These are phyloP conservation scores for Trichoderma sp. DNA, from an alignment of 2,329 filamentous ascomycete genomes.

Conservation along the genomic window DNA sequence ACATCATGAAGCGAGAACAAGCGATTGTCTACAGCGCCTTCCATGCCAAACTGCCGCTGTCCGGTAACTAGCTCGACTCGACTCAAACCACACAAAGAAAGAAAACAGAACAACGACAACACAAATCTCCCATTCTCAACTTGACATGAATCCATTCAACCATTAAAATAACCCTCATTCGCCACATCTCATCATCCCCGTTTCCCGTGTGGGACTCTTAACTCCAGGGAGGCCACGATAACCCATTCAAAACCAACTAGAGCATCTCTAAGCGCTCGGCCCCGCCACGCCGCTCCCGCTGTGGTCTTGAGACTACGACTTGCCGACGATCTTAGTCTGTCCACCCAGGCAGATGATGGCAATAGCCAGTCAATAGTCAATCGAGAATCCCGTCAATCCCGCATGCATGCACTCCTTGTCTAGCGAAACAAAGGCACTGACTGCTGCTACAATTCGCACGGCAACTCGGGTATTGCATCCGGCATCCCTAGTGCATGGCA, in stretches of 20 bases:
- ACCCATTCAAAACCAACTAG: not conserved
- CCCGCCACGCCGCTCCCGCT: conserved; percentile 5
- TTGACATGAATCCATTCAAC: not conserved
- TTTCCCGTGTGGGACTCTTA: not conserved
- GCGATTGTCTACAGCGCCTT: not conserved
- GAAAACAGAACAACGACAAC: not conserved
- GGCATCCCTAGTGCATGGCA: not conserved
- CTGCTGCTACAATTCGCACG: not conserved
- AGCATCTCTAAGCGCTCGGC: not conserved
- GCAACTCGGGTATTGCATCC: not conserved
- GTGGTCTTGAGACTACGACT: not conserved
- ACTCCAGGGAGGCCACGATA: not conserved
- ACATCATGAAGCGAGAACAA: not conserved
- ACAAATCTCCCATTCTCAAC: not conserved
- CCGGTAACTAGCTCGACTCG: not conserved
- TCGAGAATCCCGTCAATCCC: not conserved
- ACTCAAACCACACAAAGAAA: not conserved
- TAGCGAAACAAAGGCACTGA: not conserved
- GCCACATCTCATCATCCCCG: not conserved
- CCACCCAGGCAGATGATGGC: not conserved
- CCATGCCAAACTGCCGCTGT: not conserved
- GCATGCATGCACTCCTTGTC: not conserved
- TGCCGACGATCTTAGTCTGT: conserved; percentile 6
- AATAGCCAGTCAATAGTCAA: not conserved
- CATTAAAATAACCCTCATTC: not conserved